Evolutionary conservation across 2,329 filamentous ascomycete species (phyloP).

Genomic region (Neopestalotiopsis sp.): DNA sequence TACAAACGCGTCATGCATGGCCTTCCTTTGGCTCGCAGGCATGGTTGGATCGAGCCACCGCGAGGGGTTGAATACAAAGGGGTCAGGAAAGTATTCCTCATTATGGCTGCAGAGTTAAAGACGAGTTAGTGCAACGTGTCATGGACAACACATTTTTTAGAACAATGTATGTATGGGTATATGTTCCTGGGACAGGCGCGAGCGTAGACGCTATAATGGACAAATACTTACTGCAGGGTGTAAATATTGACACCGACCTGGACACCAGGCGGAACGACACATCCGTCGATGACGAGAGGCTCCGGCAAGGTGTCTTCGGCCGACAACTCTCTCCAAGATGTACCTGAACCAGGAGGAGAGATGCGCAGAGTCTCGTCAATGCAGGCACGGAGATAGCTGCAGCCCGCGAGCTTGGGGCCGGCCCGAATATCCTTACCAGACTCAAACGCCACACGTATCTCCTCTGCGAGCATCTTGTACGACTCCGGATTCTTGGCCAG

Average conservation of each 20-base stretch:
- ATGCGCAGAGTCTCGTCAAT: slow-evolving; percentile 29
- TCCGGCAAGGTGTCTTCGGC: not conserved
- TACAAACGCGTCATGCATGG: not conserved
- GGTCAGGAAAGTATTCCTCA: slow-evolving; percentile 44
- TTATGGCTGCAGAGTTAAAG: slow-evolving; percentile 29
- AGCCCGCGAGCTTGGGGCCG: slow-evolving; percentile 35
- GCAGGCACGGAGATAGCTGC: slow-evolving; percentile 48
- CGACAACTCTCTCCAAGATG: slow-evolving; percentile 30
- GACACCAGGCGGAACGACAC: slow-evolving; percentile 38
- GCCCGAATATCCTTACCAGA: slow-evolving; percentile 34
- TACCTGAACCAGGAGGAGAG: slow-evolving; percentile 45
- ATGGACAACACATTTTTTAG: too few species aligned
- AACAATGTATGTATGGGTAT: too few species aligned
- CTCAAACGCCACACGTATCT: slow-evolving; percentile 41
- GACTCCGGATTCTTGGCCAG: slow-evolving; percentile 34
- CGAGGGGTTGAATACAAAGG: slow-evolving; percentile 45
- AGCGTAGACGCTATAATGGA: too few species aligned
- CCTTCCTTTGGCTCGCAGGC: not conserved
- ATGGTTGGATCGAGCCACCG: slow-evolving; percentile 43
- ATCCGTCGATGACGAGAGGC: slow-evolving; percentile 27
- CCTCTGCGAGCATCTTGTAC: slow-evolving; percentile 33
- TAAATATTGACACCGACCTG: slow-evolving; percentile 40
- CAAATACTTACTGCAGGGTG: slow-evolving; percentile 31
- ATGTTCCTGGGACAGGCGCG: too few species aligned
- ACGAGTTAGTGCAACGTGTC: too few species aligned